Evolutionary conservation across 208 protist genomes (phyloP), one percentile per base, ranked within the genome.

Genomic region (Kentomonas sorsogonicus): DNA sequence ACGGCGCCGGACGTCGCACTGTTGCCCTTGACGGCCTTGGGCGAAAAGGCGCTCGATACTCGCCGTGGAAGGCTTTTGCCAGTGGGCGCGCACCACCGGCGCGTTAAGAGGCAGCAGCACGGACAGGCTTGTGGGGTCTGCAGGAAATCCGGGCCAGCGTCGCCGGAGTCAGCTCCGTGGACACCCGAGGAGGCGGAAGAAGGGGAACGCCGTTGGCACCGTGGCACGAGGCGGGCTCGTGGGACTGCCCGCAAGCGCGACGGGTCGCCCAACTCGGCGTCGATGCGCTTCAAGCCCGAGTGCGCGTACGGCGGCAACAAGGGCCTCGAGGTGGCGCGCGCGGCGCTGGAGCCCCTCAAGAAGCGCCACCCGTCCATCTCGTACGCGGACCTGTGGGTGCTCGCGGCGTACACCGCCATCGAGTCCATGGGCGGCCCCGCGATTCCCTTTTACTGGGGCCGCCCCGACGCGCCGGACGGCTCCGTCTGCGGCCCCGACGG

Each of bases 1-100:
- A 95, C 54, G 23, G 90, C 89, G 16, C 84, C 89, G 2, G 96
- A n/a, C n/a, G 80, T 16, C 83, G 89, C 38, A 91, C 70, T 0
- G 77, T n/a, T 78, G 18, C 85, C 91, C 58, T 91, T 83, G 18
- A 91, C 60, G 0, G 67, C 40, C 52, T 83, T 50, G 3, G 86
- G n/a, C n/a, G n/a, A n/a, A 87, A 56, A 96, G 89, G 25, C 79
- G 72, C 55, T 93, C 87, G 56, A n/a, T 79, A 94, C 55, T 94
- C 83, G 3, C 81, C 77, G 61, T 95, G 83, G 31, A 97, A 80
- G 11, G 74, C 66, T 60, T 93, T 94, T n/a, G n/a, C 84, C 96
- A 98, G 77, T 98, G 95, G 13, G 93, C 94, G 63, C 96, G 98
- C n/a, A n/a, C n/a, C 96, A 94, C 97, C 55, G 93, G 91, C 20